Evolutionary conservation across 2,329 filamentous ascomycete genomes (phyloP).

Genomic region (Mollisia scopiformis): DNA sequence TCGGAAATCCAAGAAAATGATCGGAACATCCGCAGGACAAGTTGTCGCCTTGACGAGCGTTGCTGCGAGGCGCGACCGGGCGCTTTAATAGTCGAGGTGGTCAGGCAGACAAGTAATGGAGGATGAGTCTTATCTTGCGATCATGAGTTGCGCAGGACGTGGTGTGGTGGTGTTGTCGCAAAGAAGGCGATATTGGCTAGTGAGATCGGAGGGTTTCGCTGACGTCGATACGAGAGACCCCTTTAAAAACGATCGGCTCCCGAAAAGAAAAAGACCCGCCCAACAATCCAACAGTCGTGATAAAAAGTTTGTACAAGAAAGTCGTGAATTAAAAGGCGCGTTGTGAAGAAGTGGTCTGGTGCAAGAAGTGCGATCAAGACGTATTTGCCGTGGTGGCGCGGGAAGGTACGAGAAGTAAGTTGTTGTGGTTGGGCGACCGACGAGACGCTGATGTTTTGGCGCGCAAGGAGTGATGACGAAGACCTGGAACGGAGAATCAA

Average conservation of each 20-base stretch:
- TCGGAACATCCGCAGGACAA: slow-evolving; percentile 60
- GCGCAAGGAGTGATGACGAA: slow-evolving; percentile 7
- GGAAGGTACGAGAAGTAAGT: slow-evolving; percentile 8
- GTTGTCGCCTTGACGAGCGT: neutral
- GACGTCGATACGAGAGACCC: slow-evolving; percentile 19
- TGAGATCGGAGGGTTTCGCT: slow-evolving; percentile 5
- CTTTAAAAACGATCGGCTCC: slow-evolving; percentile 1
- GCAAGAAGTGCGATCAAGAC: slow-evolving; percentile 28
- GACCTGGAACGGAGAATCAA: neutral
- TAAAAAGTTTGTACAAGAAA: slow-evolving; percentile 26
- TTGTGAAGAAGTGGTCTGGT: slow-evolving; percentile 4
- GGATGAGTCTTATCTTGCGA: slow-evolving; percentile 6
- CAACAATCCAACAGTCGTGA: slow-evolving; percentile 10
- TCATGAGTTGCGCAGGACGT: slow-evolving; percentile 11
- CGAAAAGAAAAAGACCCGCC: slow-evolving; percentile 4
- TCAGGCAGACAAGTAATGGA: slow-evolving; percentile 7
- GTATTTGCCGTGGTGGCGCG: slow-evolving; percentile 27
- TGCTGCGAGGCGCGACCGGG: slow-evolving; percentile 15
- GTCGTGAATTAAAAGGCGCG: slow-evolving; percentile 30
- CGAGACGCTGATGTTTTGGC: slow-evolving; percentile 1
- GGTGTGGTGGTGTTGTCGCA: slow-evolving; percentile 13
- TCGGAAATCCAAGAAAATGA: slow-evolving; percentile 58
- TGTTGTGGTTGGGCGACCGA: slow-evolving; percentile 1
- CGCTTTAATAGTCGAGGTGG: slow-evolving; percentile 8
- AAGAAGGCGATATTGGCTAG: slow-evolving; percentile 9